phyloP scores from a whole-genome alignment of 495 filamentous ascomycete genomes.

The Penicillium cataractarum region DNA sequence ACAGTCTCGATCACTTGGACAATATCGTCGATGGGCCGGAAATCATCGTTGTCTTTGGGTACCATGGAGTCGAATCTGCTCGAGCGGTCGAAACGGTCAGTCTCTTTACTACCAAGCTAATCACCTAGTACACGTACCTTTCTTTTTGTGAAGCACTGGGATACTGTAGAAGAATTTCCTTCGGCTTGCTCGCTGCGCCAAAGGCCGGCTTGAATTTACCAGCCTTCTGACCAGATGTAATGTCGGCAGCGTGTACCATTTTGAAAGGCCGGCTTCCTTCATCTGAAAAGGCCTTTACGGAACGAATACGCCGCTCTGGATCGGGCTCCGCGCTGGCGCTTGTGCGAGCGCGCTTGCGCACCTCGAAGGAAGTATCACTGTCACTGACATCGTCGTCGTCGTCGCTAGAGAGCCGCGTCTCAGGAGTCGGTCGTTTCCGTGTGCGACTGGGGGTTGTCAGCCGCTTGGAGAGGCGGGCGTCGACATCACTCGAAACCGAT shows the following conservation, averaged over 20 bases:
- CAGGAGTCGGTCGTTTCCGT: slow-evolving; percentile 52
- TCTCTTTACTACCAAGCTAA: not conserved
- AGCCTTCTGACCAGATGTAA: slow-evolving; percentile 55
- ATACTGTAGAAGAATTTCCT: slow-evolving; percentile 67
- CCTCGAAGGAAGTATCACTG: slow-evolving; percentile 48
- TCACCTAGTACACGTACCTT: slow-evolving; percentile 49
- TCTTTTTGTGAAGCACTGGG: slow-evolving; percentile 71
- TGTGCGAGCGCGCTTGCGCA: slow-evolving; percentile 50
- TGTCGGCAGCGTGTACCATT: slow-evolving; percentile 71
- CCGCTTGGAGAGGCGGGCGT: slow-evolving; percentile 40
- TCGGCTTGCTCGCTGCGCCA: slow-evolving; percentile 49
- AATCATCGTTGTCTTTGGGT: slow-evolving; percentile 74
- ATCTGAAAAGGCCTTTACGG: slow-evolving; percentile 61
- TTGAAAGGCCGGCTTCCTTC: slow-evolving; percentile 52
- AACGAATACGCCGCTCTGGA: slow-evolving; percentile 60
- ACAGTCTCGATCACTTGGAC: slow-evolving; percentile 75
- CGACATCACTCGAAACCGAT: slow-evolving; percentile 39
- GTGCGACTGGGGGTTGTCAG: slow-evolving; percentile 38
- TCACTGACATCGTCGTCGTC: slow-evolving; percentile 56
- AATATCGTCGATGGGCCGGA: slow-evolving; percentile 85
- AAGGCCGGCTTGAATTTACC: slow-evolving; percentile 53
- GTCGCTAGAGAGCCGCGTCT: slow-evolving; percentile 52
- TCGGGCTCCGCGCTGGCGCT: slow-evolving; percentile 55
- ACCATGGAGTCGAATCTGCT: slow-evolving; percentile 75
- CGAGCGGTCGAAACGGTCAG: slow-evolving; percentile 13